Evolutionary conservation across 257 asterid genomes (phyloP).

Genomic region (Fraxinus cuspidata): DNA sequence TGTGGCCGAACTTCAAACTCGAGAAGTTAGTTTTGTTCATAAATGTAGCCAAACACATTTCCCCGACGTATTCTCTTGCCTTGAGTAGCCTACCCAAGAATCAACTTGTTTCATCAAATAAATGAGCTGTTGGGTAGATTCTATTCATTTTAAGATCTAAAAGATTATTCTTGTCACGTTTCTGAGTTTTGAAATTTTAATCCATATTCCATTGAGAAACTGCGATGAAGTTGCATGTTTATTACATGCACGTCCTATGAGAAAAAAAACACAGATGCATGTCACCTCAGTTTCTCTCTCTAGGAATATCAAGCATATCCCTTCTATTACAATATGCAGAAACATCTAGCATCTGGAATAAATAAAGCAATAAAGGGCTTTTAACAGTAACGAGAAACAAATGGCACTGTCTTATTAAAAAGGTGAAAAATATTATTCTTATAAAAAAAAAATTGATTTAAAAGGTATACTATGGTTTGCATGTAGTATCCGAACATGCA

Average conservation of each 20-base stretch:
- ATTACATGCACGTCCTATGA: background rate
- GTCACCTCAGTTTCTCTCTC: background rate
- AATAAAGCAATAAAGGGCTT: background rate
- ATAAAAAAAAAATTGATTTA: too few relatives aligned
- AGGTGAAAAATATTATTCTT: background rate
- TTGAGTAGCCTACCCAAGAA: too few relatives aligned
- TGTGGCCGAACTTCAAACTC: too few relatives aligned
- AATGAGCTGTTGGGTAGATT: slow-evolving; percentile 26
- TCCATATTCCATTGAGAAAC: background rate
- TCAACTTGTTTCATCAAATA: too few relatives aligned
- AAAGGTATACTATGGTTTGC: background rate
- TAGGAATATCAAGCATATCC: background rate
- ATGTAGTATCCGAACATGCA: background rate
- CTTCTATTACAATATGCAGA: background rate
- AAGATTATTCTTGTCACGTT: slow-evolving; percentile 40
- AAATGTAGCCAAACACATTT: too few relatives aligned
- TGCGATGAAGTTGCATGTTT: background rate
- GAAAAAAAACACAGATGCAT: background rate
- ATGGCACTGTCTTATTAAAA: background rate
- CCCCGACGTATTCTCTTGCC: too few relatives aligned
- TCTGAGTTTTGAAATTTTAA: slow-evolving; percentile 22
- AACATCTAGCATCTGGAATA: background rate
- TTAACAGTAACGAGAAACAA: background rate
- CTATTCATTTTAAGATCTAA: slow-evolving; percentile 26
- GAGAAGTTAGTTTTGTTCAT: too few relatives aligned